Base-by-base conservation (phyloP, 2,329 filamentous ascomycete genomes). In the Alternaria incomplexa region DNA sequence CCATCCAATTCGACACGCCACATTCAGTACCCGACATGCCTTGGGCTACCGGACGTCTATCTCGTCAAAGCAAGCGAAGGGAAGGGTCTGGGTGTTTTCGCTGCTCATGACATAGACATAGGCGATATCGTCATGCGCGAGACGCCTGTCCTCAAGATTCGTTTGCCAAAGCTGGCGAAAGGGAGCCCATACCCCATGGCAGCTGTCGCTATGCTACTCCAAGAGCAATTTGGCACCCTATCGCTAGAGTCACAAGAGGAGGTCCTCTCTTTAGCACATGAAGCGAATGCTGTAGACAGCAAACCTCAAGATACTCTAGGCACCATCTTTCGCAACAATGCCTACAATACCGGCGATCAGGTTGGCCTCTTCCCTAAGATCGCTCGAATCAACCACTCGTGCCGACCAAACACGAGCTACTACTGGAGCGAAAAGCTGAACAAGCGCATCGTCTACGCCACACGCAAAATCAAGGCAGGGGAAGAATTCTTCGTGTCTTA, bases 61-160 rank as follows among this genome's bases (percentile, higher is more conserved):
- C 62, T 70, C 8, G 73, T 82, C 48, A 57, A 61, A 8, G 67
- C 69, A 2, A 78, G 79, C n/a, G 71, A 74, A 1, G 77, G 79
- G 11, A 83, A 81, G 69, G 83, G 82, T 2, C 68, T 83, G 8
- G 83, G 82, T 25, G 74, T 82, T 6, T 81, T 83, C 54, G 82
- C 82, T 3, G 70, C 70, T 2, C 67, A 66, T 11, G 58, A 65
- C n/a, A 78, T 84, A 13, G 72, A 77, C 13, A 64, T 72, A 11
- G 81, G 82, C 32, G 79, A 80, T 11, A 73, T 77, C 36, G 75
- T 84, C 44, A 74, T 84, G 60, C 72, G 73, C 25, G 82, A 84
- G 65, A 60, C 70, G 7, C 81, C 82, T 1, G 68, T 81, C 20
- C 69, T 84, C 9, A 73, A 67, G 3, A 74, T 80, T 12, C 47